Evolutionary conservation across 148 eudicot genomes (phyloP).

Genomic region (Pharnaceum exiguum): DNA sequence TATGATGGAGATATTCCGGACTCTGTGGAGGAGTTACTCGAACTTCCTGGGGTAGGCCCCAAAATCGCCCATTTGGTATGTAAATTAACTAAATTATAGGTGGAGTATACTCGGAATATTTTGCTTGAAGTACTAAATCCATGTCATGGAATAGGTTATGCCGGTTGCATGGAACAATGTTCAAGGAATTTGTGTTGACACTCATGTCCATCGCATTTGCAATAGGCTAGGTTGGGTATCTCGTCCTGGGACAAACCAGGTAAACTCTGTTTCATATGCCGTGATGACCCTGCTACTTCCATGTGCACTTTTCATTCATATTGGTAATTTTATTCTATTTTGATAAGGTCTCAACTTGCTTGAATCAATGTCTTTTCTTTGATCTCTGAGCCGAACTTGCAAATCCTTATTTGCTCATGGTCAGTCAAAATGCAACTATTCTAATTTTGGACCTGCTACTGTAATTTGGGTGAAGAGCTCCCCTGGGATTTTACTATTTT

Average conservation of each 20-base stretch:
- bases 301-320: no score
- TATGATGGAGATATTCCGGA: conserved; percentile 90
- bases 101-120: neutral
- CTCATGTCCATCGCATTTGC: conserved; percentile 96
- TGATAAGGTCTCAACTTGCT: no score
- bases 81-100: conserved; percentile 1
- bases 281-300: no score
- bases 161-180: conserved; percentile 84
- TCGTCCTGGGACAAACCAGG: conserved; percentile 65
- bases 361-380: no score
- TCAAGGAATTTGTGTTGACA: conserved; percentile 98
- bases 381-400: no score
- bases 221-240: conserved; percentile 96
- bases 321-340: no score
- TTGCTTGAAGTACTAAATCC: conserved; percentile 10
- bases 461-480: no score
- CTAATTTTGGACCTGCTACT: no score
- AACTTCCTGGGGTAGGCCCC: conserved; percentile 94
- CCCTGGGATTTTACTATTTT: no score
- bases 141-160: conserved; percentile 58
- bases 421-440: no score
- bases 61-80: conserved; percentile 97
- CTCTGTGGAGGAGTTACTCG: conserved; percentile 66
- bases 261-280: no score
- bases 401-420: no score